Evolutionary conservation across 441 rosid species (phyloP), one percentile per base, ranked within the genome.

Genomic region (Melastoma candidum): DNA sequence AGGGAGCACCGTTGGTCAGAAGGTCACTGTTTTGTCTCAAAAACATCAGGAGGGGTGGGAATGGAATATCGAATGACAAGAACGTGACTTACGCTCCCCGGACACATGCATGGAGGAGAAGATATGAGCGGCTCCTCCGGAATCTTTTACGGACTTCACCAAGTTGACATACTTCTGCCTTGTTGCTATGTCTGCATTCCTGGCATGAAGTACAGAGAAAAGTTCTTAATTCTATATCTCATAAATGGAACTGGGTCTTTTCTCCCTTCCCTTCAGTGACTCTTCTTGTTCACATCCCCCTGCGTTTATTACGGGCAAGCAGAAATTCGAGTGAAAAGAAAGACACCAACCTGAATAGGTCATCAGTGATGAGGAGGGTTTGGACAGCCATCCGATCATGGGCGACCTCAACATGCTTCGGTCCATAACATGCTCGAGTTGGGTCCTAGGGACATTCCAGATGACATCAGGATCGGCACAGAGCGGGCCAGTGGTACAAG

Each of bases 341-440:
- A 36, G 22, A 53, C 48, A 59, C 76, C 57, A 57, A 92, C 97
- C 98, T 89, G 85, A 88, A 93, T 46, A 93, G 85, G 58, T 86
- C 93, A n/a, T 89, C 98, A 3, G 98, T 89, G 52, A 93, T 68
- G 50, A 93, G 95, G 60, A 93, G 97, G 22, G 88, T 86, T 68
- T 89, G 98, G 58, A 93, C 71, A 13, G 98, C 98, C 92, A 89
- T 69, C 68, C 90, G 80, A 47, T 93, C 98, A 69, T 93, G 83
- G 54, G 97, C 98, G 61, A 93, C 81, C 74, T 89, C 96, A 25
- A 93, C 98, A 48, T 93, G 98, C 75, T 88, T 93, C 57, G 97
- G 95, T 51, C 98, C 98, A 53, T 88, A 86, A 73, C 98, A 93
- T 59, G 97, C 96, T 32, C 97, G 90, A 49, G 67, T 66, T 1